These are phyloP conservation scores for Paramecium sonneborni DNA, from an alignment of 73 alveolate species.

Conservation along the genomic window DNA sequence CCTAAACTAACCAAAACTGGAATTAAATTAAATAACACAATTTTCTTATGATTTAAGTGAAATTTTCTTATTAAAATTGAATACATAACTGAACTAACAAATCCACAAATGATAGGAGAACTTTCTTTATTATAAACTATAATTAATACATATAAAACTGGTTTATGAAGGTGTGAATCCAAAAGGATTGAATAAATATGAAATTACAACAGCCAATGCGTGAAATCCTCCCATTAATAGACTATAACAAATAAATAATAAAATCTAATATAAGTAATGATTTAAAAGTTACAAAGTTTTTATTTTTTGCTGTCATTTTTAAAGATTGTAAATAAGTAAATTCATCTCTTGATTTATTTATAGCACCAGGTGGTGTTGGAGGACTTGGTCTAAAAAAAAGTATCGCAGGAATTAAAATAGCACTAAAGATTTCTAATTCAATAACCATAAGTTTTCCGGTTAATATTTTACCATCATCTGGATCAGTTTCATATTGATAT, in stretches of 20 bases:
- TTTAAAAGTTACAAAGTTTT: not conserved
- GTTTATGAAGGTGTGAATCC: conserved; percentile 50
- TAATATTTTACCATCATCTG: not conserved
- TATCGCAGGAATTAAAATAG: conserved; percentile 32
- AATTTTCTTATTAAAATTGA: conserved; percentile 2
- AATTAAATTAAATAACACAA: not conserved
- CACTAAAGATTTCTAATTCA: conserved; percentile 15
- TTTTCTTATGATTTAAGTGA: conserved; percentile 20
- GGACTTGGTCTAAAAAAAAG: conserved; percentile 37
- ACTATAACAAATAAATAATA: conserved; percentile 4
- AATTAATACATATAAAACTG: not conserved
- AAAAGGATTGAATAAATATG: conserved; percentile 31
- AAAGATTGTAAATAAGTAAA: conserved; percentile 23
- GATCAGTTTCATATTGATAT: not conserved
- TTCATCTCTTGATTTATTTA: not conserved
- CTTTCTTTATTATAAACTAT: not conserved
- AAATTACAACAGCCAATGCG: conserved; percentile 44
- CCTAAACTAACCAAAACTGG: conserved; percentile 27
- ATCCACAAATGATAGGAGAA: conserved; percentile 47
- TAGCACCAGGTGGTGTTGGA: conserved; percentile 53
- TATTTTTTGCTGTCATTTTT: conserved; percentile 1
- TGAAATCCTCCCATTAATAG: conserved; percentile 54
- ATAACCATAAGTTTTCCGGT: conserved; percentile 17
- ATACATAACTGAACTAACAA: conserved; percentile 32
- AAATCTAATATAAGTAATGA: not conserved